These are phyloP conservation scores for Erythrophleum fordii DNA, from an alignment of 306 rosid genomes.

Conservation along the genomic window DNA sequence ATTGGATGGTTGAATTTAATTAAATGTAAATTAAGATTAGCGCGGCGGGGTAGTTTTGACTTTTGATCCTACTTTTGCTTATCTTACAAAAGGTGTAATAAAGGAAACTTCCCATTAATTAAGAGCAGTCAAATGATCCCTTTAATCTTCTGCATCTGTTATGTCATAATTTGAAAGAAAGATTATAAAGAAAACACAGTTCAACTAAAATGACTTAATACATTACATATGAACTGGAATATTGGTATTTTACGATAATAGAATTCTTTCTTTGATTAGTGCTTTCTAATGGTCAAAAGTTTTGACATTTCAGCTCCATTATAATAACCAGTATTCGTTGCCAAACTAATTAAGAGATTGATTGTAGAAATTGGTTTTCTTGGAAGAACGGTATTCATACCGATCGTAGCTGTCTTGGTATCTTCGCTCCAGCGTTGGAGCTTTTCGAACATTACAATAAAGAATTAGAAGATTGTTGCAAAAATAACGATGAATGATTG, in stretches of 20 bases:
- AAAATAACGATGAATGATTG: not conserved
- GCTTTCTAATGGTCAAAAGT: not conserved
- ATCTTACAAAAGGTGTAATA: not conserved
- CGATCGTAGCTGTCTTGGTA: not conserved
- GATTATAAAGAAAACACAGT: not conserved
- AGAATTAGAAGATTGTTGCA: not conserved
- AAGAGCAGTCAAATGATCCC: not conserved
- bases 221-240: not conserved
- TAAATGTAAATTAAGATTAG: no score
- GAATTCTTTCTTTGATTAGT: not conserved
- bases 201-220: not conserved
- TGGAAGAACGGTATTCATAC: not conserved
- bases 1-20: no score
- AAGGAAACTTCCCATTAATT: not conserved
- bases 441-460: not conserved
- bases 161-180: conserved; percentile 1
- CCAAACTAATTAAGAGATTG: not conserved
- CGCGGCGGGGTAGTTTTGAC: no score
- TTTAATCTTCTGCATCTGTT: not conserved
- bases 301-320: not conserved
- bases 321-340: not conserved
- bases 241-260: not conserved
- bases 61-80: no score
- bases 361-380: not conserved
- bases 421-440: no score